Evolutionary conservation across 2,329 filamentous ascomycete species (phyloP), one percentile per base, ranked within the genome.

Genomic region (Aphanocladium album): DNA sequence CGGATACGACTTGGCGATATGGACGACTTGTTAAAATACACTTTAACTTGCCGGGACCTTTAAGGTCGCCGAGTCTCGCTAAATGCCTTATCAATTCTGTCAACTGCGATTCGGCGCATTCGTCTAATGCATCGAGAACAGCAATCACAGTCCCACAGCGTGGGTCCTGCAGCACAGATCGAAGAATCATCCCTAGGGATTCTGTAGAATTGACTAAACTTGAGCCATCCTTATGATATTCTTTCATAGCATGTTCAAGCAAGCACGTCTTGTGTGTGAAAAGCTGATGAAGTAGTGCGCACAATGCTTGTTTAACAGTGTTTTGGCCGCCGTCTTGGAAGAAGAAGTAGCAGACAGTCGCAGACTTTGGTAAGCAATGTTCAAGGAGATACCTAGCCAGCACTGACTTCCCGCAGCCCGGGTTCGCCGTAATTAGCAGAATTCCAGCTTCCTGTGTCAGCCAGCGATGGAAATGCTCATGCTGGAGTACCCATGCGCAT

Each of bases 261-360:
- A 77, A 60, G 19, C 9, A 51, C 1, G 68, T 70, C 6, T 68
- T 69, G 5, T 71, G 62, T 9, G 9, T 5, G 2, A 77, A 74
- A 0, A 78, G 65, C 55, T 78, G 74, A 53, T 77, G 75, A 4
- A 79, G 66, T 9, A 78, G 5, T 1, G 75, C 74, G 52, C 74
- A 77, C n/a, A 78, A 66, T 0, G 73, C 74, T 62, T 73, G 70
- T 0, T 62, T 41, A 25, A 69, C 58, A 1, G 64, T 75, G 37
- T 75, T 70, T 50, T 77, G 75, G 43, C 72, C 68, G 58, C 71
- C 62, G 37, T 75, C 72, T 60, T 77, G 77, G 65, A 79, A 79
- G 60, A 79, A 79, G 61, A 77, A 79, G 66, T 78, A 79, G 63
- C 74, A 77, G 2, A 75, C 67, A 0, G 67, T 69, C 58, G 63